Evolutionary conservation across 148 eudicot species (phyloP).

Genomic region (Selenicereus undatus): DNA sequence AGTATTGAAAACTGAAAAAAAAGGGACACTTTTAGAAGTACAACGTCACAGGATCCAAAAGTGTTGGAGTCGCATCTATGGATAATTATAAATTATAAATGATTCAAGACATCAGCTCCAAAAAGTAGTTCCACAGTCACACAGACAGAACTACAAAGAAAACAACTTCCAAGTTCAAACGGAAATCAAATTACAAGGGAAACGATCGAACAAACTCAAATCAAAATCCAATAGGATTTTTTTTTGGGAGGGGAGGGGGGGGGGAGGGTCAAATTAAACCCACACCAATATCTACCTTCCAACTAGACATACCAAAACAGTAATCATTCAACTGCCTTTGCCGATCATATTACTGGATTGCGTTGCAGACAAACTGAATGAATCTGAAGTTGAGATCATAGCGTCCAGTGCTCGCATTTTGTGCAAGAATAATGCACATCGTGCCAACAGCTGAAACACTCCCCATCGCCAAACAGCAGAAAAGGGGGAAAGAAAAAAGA

Average conservation of each 20-base stretch:
- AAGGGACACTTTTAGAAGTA: background rate
- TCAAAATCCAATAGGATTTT: too few relatives aligned
- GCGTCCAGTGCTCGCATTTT: background rate
- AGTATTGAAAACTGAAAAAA: background rate
- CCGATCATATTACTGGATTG: background rate
- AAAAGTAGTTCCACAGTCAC: background rate
- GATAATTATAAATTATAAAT: background rate
- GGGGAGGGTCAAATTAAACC: too few relatives aligned
- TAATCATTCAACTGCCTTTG: too few relatives aligned
- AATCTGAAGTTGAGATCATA: background rate
- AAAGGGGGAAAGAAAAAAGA: background rate
- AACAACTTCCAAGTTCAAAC: too few relatives aligned
- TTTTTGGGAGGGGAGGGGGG: too few relatives aligned
- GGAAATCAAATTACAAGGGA: too few relatives aligned
- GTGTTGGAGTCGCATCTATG: slow-evolving; percentile 4
- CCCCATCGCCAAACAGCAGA: background rate
- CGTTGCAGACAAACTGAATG: background rate
- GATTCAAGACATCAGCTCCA: background rate
- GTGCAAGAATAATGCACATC: too few relatives aligned
- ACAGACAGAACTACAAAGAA: too few relatives aligned
- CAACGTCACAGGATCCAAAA: slow-evolving; percentile 11
- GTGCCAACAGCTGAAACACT: background rate
- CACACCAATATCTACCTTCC: background rate
- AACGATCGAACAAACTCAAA: too few relatives aligned
- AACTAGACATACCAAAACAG: background rate